Evolutionary conservation across 805 yeast genomes (phyloP), one percentile per base, ranked within the genome.

Genomic region (Sugiyamaella valdiviana): DNA sequence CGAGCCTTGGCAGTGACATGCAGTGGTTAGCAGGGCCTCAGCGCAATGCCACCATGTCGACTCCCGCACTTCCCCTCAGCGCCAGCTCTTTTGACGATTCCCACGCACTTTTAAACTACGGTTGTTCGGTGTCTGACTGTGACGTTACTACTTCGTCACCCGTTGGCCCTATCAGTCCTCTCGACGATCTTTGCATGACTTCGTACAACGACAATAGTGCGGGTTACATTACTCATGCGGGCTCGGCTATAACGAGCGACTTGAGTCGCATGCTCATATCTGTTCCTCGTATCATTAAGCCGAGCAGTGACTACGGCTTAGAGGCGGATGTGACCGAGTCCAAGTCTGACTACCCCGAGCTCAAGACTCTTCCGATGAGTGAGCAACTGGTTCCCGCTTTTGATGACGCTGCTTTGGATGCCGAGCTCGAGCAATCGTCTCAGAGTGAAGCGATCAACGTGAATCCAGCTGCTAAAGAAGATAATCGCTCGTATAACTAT

Each of bases 81-180:
- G 6, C 2, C 32, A 36, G n/a, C 6, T 17, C 39, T 5, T 15
- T 6, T 23, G 36, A 6, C 17, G 41, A 6, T 3, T 21, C 6
- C 2, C 24, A 15, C 7, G 35, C n/a, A 17, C 42, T 36, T 2
- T 36, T 39, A 2, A 20, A 36, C 20, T 24, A 23, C 24, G 45
- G 39, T 2, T 26, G 16, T 10, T 40, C 49, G 5, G 46, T 40
- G 3, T 45, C 49, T 5, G 49, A 45, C 23, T 44, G 26, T 20
- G 49, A 45, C 14, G 4, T 45, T 4, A 5, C 42, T 4, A 5
- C 29, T 12, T 44, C 47, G 3, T 23, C 42, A 20, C 6, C 19
- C 7, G 14, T 26, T 12, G 32, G 32, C 9, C 32, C 24, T 4
- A 4, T 15, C 42, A 39, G 24, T 20, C 29, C 42, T 20, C 22